Base-by-base conservation (phyloP, 768 basidiomycete species). In the Agaricus bisporus region DNA sequence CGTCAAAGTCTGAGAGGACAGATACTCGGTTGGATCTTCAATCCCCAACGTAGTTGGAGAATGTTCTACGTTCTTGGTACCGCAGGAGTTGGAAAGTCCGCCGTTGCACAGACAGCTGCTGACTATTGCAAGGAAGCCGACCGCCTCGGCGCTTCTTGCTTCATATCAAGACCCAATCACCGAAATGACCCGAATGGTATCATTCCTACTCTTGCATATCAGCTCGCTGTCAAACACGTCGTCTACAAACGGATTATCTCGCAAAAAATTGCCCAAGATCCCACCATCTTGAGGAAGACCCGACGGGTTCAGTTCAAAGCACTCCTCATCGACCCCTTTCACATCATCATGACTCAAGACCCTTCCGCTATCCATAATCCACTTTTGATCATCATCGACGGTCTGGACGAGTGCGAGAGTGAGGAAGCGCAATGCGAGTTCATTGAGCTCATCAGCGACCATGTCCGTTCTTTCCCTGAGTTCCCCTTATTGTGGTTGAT, bases 131-230 rank as follows among this genome's bases (percentile, higher is more conserved):
- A 36, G 10, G 8, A 32, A 41, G 32, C 35, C 3, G 35, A 35
- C 14, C 12, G 28, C 10, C 22, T 55, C 8, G 48, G 36, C 12
- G 54, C 54, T 18, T 29, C 28, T 8, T 55, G 49, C 48, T 55
- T 49, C 35, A 49, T 55, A 11, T 43, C 48, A 6, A 15, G 14
- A 12, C 14, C 22, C 12, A 22, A 48, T 15, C 35, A 37, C 2
- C 47, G 47, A 7, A 32, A 43, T 9, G 22, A 42, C n/a, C 48
- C 41, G 10, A 20, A 20, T 11, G 18, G 29, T 10, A 35, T 55
- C 3, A 44, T 55, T 20, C 28, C 48, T n/a, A 55, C 54, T 20
- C 37, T 55, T 22, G 54, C 48, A 2, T 45, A 55, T 39, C 54
- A 47, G 39, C 32, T 55, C 6, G 35, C 45, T 14, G 41, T 49